A percentile compares a stretch with the other conserved stretches of the same genome.
Evolutionary conservation across 306 rosid species (phyloP).

Genomic region (Vicia faba): DNA sequence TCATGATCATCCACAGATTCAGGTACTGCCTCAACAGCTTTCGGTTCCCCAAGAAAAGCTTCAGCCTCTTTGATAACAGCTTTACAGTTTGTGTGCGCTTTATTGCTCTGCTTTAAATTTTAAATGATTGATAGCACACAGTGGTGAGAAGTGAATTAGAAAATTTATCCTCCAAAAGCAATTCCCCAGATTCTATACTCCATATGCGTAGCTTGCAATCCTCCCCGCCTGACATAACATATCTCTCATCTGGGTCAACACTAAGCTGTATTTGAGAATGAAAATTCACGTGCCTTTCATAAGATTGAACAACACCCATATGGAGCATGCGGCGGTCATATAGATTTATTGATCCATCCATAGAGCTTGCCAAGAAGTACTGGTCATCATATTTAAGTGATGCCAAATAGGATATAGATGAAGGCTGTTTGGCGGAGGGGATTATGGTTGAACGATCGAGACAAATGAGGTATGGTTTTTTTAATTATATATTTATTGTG

Average conservation of each 20-base stretch:
- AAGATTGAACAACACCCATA: slow-evolving; percentile 81
- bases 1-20: slow-evolving; percentile 54
- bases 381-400: slow-evolving; percentile 81
- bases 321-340: slow-evolving; percentile 78
- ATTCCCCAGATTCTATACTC: slow-evolving; percentile 85
- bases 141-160: slow-evolving; percentile 59
- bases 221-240: slow-evolving; percentile 86
- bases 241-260: slow-evolving; percentile 82
- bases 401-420: too few species aligned
- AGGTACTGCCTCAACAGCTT: slow-evolving; percentile 66
- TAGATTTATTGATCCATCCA: slow-evolving; percentile 90
- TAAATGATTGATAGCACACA: slow-evolving; percentile 59
- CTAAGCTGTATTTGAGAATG: slow-evolving; percentile 70
- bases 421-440: too few species aligned
- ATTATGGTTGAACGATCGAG: too few species aligned
- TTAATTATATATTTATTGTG: too few species aligned
- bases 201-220: slow-evolving; percentile 79
- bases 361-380: slow-evolving; percentile 90
- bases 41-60: slow-evolving; percentile 64
- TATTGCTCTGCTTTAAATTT: slow-evolving; percentile 46
- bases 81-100: slow-evolving; percentile 60
- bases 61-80: slow-evolving; percentile 77
- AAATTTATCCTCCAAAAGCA: slow-evolving; percentile 86
- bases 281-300: slow-evolving; percentile 80
- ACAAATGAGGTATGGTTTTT: too few species aligned